These are phyloP conservation scores for Lentinula edodes DNA, from an alignment of 768 basidiomycete genomes.

Conservation along the genomic window DNA sequence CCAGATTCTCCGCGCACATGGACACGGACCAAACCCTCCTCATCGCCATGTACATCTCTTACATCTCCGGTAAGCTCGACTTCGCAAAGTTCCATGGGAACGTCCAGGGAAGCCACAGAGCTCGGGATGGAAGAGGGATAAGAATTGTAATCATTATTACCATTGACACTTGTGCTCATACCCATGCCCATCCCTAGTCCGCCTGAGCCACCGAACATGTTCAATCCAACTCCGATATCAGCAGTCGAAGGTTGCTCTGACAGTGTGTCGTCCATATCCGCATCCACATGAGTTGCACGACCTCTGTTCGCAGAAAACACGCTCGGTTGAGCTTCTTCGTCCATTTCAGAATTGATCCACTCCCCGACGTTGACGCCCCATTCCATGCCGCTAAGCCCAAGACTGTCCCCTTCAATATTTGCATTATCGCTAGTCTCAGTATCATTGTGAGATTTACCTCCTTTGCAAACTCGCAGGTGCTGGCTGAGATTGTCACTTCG, in stretches of 20 bases:
- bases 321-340: conserved; percentile 26
- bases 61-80: conserved; percentile 54
- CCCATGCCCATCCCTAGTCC: conserved; percentile 22
- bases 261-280: not conserved
- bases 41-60: conserved; percentile 51
- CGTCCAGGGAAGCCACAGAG: conserved; percentile 21
- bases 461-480: conserved; percentile 74
- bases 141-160: not conserved
- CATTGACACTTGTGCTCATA: conserved; percentile 8
- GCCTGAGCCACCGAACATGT: conserved; percentile 20
- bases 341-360: conserved; percentile 13
- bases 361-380: conserved; percentile 12
- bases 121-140: not conserved
- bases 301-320: conserved; percentile 19
- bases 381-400: conserved; percentile 1
- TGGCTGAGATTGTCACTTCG: conserved; percentile 86
- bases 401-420: not conserved
- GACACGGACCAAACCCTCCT: conserved; percentile 43
- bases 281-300: not conserved
- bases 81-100: conserved; percentile 44
- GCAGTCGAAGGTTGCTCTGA: not conserved
- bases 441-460: conserved; percentile 23
- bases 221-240: conserved; percentile 16
- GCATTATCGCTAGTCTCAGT: conserved; percentile 6
- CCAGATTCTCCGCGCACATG: conserved; percentile 5